These are phyloP conservation scores for Medicago ruthenica DNA, from an alignment of 306 rosid species.

Conservation along the genomic window DNA sequence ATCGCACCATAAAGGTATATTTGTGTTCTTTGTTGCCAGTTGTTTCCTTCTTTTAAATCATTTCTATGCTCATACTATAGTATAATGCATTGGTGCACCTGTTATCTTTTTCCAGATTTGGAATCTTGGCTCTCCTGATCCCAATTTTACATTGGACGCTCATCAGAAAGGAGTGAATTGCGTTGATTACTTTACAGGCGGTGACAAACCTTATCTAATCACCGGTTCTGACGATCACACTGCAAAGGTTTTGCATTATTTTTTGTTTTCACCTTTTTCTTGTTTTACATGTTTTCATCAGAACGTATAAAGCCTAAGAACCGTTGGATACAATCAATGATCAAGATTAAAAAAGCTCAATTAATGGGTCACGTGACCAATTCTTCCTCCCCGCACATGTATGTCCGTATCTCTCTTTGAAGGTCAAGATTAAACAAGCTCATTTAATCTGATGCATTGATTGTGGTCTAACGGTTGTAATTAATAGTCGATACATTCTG, in stretches of 20 bases:
- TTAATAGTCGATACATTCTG: not conserved
- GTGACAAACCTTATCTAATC: slow-evolving; percentile 96
- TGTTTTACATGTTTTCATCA: slow-evolving; percentile 11
- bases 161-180: slow-evolving; percentile 99
- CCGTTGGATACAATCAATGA: not conserved
- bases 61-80: slow-evolving; percentile 35
- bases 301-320: not conserved
- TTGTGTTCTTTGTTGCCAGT: slow-evolving; percentile 28
- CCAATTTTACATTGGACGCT: slow-evolving; percentile 98
- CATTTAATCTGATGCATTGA: not conserved
- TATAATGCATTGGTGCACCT: slow-evolving; percentile 42
- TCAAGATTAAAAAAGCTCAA: slow-evolving; percentile 7
- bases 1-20: slow-evolving; percentile 95
- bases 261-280: slow-evolving; percentile 15
- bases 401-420: too few species aligned
- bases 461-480: slow-evolving; percentile 4
- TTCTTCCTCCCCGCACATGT: too few species aligned
- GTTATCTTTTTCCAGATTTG: slow-evolving; percentile 71
- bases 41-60: slow-evolving; percentile 24
- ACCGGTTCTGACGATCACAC: slow-evolving; percentile 99
- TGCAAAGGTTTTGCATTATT: slow-evolving; percentile 73
- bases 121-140: slow-evolving; percentile 99
- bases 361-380: not conserved
- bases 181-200: slow-evolving; percentile 98
- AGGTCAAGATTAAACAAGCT: slow-evolving; percentile 6